These are phyloP conservation scores for Hericium rajendrae DNA, from an alignment of 768 basidiomycete genomes.

Conservation along the genomic window DNA sequence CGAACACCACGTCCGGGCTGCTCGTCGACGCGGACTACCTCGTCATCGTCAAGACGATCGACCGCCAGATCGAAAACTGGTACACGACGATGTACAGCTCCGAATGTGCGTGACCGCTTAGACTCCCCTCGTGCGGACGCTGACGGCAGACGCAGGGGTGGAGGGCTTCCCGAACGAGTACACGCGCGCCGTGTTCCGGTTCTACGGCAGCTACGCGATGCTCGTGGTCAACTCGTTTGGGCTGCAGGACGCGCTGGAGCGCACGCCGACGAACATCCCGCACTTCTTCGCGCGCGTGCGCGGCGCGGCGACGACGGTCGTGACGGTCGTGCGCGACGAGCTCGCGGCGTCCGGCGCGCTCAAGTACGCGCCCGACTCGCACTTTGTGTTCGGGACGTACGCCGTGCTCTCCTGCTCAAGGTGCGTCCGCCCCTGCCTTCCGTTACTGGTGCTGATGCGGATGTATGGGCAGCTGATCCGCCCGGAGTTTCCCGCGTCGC, in stretches of 20 bases:
- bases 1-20: constrained; percentile 70
- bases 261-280: constrained; percentile 57
- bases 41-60: constrained; percentile 74
- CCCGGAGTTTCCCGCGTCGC: constrained; percentile 70
- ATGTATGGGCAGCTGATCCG: constrained; percentile 53
- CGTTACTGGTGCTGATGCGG: too few relatives aligned
- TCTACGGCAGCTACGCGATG: constrained; percentile 79
- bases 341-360: constrained; percentile 70
- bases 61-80: constrained; percentile 62
- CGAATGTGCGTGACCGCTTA: background rate
- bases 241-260: constrained; percentile 90
- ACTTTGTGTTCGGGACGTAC: constrained; percentile 88
- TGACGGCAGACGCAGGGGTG: background rate
- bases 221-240: constrained; percentile 95
- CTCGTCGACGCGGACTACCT: constrained; percentile 81
- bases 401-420: constrained; percentile 91
- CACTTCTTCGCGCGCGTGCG: constrained; percentile 82
- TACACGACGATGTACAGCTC: constrained; percentile 38
- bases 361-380: constrained; percentile 81
- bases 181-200: constrained; percentile 45
- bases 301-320: constrained; percentile 59
- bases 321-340: constrained; percentile 65
- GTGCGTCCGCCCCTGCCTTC: constrained; percentile 39
- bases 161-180: constrained; percentile 26
- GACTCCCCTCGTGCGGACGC: background rate